Evolutionary conservation across 371 early-diverging fungal genomes (phyloP), one percentile per base, ranked within the genome.

Genomic region (Paramicrosporidium saccamoebae): DNA sequence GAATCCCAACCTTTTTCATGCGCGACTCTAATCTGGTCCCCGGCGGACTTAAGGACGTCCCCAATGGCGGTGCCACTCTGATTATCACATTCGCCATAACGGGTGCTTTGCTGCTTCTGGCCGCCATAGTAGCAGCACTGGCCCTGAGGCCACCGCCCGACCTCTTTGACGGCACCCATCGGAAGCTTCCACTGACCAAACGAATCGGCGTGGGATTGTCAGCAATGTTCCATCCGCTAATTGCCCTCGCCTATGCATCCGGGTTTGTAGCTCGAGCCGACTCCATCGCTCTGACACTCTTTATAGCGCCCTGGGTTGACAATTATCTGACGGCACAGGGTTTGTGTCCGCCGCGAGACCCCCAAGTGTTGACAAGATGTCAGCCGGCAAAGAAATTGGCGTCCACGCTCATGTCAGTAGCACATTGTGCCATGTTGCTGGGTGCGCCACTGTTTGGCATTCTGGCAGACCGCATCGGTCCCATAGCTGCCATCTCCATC

Each of bases 181-280:
- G n/a, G n/a, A n/a, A n/a, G n/a, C n/a, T n/a, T n/a, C n/a, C n/a
- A n/a, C n/a, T n/a, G n/a, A n/a, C n/a, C n/a, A n/a, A n/a, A n/a
- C n/a, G n/a, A n/a, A n/a, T n/a, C n/a, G n/a, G n/a, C n/a, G n/a
- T n/a, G n/a, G n/a, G n/a, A n/a, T n/a, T n/a, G n/a, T n/a, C n/a
- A n/a, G n/a, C n/a, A n/a, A n/a, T n/a, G n/a, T n/a, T n/a, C n/a
- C n/a, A 65, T 22, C 52, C 51, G 3, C 42, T 46, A 12, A 40
- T 66, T 22, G 44, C 58, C 1, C 36, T 67, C 4, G 57, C 51
- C 7, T 62, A 52, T 28, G 27, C 40, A 3, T 43, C 56, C 2
- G 52, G 56, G 24, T 58, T 57, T 29, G 55, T 56, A 31, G 57
- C 72, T 3, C 56, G 75, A 25, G 67, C 60, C 0, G 69, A 68